Base-by-base conservation (phyloP, 164 flowering plant genomes). In the Hamamelis virginiana region DNA sequence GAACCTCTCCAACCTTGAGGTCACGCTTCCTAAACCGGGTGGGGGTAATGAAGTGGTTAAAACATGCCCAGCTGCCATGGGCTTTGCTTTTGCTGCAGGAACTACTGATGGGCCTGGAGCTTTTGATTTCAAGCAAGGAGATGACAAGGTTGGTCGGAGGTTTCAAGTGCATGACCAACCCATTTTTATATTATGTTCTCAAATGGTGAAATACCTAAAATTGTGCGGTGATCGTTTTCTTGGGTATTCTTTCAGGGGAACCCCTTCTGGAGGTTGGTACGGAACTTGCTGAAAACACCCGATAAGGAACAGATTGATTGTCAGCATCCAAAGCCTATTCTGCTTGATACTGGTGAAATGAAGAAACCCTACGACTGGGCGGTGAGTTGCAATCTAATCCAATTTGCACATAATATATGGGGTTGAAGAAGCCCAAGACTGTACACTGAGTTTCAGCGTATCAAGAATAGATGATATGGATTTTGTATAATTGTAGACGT, bases 31-130 rank as follows among this genome's bases (percentile, higher is more conserved):
- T 53, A 85, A 82, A 68, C 74, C 77, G 43, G 86, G 81, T 38
- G 88, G 91, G 64, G 89, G 84, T 53, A 63, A 68, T 77, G 85
- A 86, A 73, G 76, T 66, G 22, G 93, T 87, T 33, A 87, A 85
- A 81, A 96, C 97, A 25, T 96, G 99, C 68, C 98, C 99, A 64
- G 99, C 99, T 65, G 92, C 99, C 47, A 89, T 96, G 99, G 99
- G 99, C 1, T 93, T 92, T 80, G 86, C 86, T 68, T 91, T 96
- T 85, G 99, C 99, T 80, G 99, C 99, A 23, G 99, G 99, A 80
- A 96, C 99, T 38, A 96, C 98, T 1, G 98, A 96, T 77, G 99
- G 99, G 16, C 98, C 98, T 23, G 99, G 99, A 72, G 98, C 99
- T 75, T 96, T 96, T 83, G 98, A 96, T 76, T 96, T 96, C 75